Conservation (phyloP, 2,329 filamentous ascomycete species). For the Thielaviopsis punctulata region DNA sequence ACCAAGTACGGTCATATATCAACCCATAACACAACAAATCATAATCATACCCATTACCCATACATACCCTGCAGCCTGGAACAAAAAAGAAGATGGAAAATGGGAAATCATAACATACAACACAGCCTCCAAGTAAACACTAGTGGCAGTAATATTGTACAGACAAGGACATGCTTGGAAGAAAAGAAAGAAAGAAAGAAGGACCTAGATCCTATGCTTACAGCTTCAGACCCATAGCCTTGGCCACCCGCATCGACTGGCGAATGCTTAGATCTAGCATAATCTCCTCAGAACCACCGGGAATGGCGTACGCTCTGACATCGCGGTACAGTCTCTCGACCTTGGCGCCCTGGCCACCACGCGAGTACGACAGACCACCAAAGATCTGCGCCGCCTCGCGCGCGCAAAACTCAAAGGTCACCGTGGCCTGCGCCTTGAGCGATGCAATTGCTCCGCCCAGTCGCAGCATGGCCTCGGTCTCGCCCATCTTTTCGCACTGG, state of each 20-base stretch:
- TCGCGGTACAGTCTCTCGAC: constrained; percentile 89
- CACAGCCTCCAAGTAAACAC: background rate
- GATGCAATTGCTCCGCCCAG: constrained; percentile 87
- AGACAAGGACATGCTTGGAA: no score
- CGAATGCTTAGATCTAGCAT: constrained; percentile 95
- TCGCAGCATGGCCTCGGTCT: constrained; percentile 89
- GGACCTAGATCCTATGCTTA: constrained; percentile 24
- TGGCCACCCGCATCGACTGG: constrained; percentile 73
- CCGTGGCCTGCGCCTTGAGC: constrained; percentile 83
- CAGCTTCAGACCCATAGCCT: constrained; percentile 90
- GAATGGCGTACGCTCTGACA: constrained; percentile 89
- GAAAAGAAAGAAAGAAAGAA: background rate
- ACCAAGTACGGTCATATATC: background rate
- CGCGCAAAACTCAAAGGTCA: constrained; percentile 95
- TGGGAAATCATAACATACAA: background rate
- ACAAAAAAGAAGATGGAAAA: background rate
- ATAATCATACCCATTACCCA: no score
- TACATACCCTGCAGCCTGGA: background rate
- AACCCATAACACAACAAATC: background rate
- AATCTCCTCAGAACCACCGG: constrained; percentile 92
- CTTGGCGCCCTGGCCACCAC: constrained; percentile 89
- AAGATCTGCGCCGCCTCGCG: constrained; percentile 96
- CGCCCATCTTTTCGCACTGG: constrained; percentile 83
- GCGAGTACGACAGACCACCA: constrained; percentile 77
- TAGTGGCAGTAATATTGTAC: no score